Percentiles rank a stretch among this genome's conserved stretches.
These are phyloP conservation scores for Lasiodiplodia sp. DNA, from an alignment of 2,329 filamentous ascomycete species.

Conservation along the genomic window DNA sequence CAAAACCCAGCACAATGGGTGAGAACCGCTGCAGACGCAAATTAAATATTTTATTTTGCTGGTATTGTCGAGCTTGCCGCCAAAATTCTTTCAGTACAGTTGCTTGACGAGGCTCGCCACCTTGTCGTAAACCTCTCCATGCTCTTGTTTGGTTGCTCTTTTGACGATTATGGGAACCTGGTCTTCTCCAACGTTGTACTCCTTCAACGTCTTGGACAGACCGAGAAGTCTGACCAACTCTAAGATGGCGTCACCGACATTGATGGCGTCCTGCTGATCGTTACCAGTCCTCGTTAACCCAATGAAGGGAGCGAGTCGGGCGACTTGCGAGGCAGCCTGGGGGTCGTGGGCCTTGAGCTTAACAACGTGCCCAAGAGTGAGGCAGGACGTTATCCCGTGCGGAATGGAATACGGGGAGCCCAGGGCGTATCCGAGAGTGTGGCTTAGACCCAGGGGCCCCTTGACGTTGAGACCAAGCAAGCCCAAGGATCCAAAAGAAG, in stretches of 20 bases:
- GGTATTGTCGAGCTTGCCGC: conserved; percentile 23
- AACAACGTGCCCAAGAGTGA: conserved; percentile 63
- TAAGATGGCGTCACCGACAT: conserved; percentile 54
- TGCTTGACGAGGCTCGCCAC: conserved; percentile 53
- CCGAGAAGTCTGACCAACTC: conserved; percentile 53
- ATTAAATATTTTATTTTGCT: conserved; percentile 11
- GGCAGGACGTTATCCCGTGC: conserved; percentile 63
- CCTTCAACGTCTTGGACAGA: conserved; percentile 54
- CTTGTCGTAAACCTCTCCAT: conserved; percentile 51
- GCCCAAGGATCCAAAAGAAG: conserved; percentile 59
- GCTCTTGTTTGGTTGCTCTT: conserved; percentile 53
- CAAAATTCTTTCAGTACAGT: conserved; percentile 44
- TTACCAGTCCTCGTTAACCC: conserved; percentile 50
- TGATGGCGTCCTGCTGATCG: conserved; percentile 51
- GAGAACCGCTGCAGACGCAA: not conserved
- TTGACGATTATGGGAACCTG: conserved; percentile 53
- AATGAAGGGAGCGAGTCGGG: conserved; percentile 54
- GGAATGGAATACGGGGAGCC: conserved; percentile 64
- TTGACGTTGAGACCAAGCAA: conserved; percentile 60
- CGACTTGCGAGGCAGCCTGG: conserved; percentile 55
- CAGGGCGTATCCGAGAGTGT: conserved; percentile 59
- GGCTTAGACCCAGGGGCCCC: conserved; percentile 58
- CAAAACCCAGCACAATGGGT: not conserved
- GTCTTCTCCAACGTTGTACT: conserved; percentile 53
- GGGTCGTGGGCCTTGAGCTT: conserved; percentile 58